Evolutionary conservation across 352 stramenopile genomes (phyloP), one percentile per base, ranked within the genome.

Genomic region (Hyaloperonospora arabidopsidis): DNA sequence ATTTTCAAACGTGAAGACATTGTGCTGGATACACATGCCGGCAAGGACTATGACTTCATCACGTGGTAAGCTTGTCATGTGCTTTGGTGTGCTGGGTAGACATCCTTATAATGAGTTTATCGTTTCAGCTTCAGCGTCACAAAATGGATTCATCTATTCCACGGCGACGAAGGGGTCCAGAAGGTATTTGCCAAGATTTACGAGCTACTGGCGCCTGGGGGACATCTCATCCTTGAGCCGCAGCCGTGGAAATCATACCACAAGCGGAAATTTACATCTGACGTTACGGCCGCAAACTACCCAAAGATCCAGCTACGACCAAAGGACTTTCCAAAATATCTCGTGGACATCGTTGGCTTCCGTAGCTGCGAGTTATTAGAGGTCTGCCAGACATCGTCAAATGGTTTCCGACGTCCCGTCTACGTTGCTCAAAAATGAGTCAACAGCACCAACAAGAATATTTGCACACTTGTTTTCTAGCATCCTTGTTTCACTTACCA

Each of bases 131-230:
- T 96, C 41, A 94, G 82, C 44, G 81, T 95, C 50, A 90, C 84
- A 10, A 96, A 96, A 68, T 96, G 87, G 87, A 89, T 96, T 36
- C 87, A 96, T 51, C 65, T 96, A 36, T 86, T 92, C 55, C 75
- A 89, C 35, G 87, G 87, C 13, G 87, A 96, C 45, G 79, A 90
- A 22, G 85, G 82, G 12, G 69, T 96, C 49, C 78, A 87, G 48
- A 57, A 65, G 19, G 60, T 93, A 21, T 96, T 96, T 59, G 46
- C 55, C 5, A 64, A 79, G 18, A 73, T 92, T 29, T 82, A 82
- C 55, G 56, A 65, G 12, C 59, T 95, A 34, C 56, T 96, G 1
- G 54, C 49, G 13, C 74, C 82, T 11, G 80, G 79, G 18, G 87
- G 87, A 0, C 67, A 68, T 15, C 62, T 96, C 34, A 70, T 96